Conservation (phyloP, 78 protist genomes). For the Mastigamoeba balamuthi region DNA sequence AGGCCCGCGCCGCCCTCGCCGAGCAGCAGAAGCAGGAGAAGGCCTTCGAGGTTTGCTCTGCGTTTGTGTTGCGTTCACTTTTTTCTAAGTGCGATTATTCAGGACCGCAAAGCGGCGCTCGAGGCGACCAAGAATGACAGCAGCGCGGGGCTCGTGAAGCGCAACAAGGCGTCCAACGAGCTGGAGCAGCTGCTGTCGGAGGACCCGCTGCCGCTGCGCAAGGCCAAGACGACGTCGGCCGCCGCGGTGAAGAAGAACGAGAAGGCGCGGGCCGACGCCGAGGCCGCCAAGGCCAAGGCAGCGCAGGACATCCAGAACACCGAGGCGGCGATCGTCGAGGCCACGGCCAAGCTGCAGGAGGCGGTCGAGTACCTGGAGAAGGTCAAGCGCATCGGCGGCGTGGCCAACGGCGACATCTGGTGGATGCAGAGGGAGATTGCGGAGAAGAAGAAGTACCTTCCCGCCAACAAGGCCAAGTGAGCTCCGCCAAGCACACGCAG, state of each 20-base stretch:
- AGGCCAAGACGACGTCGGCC: background rate
- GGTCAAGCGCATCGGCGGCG: background rate
- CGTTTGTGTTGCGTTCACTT: too few relatives aligned
- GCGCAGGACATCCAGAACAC: background rate
- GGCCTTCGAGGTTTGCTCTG: too few relatives aligned
- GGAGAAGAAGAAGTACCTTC: background rate
- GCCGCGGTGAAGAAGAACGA: background rate
- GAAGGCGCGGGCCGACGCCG: background rate
- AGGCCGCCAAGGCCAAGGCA: background rate
- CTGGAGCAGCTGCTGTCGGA: background rate
- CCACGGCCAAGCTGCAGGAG: background rate
- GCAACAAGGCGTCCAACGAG: background rate
- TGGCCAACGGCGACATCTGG: background rate
- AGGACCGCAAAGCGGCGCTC: too few relatives aligned
- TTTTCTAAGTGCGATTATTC: too few relatives aligned
- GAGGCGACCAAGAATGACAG: too few relatives aligned
- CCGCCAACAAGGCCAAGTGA: too few relatives aligned
- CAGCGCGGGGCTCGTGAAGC: background rate
- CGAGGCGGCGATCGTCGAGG: background rate
- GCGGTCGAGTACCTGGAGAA: background rate
- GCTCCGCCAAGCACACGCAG: too few relatives aligned
- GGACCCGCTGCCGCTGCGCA: background rate
- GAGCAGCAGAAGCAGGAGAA: too few relatives aligned
- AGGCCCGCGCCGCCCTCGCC: too few relatives aligned
- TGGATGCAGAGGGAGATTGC: background rate